phyloP scores from a whole-genome alignment of 2,329 filamentous ascomycete species.

The Colletotrichum sp. region DNA sequence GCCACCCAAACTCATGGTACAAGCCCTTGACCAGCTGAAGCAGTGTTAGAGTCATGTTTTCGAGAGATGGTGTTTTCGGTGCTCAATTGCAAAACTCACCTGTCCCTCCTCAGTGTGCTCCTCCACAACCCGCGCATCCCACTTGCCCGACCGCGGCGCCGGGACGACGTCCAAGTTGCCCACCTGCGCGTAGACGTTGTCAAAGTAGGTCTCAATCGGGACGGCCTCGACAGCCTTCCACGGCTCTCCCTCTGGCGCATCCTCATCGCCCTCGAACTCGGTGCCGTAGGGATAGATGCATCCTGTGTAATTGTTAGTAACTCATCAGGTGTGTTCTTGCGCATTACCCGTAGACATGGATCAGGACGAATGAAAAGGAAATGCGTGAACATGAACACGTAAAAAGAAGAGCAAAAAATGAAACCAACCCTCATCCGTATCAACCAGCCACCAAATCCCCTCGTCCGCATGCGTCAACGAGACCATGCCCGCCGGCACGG shows the following conservation, averaged over 20 bases:
- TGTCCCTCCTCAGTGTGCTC: slow-evolving; percentile 14
- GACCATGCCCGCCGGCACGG: slow-evolving; percentile 17
- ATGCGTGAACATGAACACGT: too few relatives aligned
- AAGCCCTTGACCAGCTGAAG: not conserved
- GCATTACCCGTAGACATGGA: too few relatives aligned
- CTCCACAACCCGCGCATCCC: slow-evolving; percentile 15
- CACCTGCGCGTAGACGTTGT: slow-evolving; percentile 11
- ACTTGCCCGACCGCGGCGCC: slow-evolving; percentile 13
- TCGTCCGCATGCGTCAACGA: slow-evolving; percentile 20
- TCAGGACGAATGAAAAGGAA: not conserved
- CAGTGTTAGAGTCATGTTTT: not conserved
- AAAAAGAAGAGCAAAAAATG: not conserved
- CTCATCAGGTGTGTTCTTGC: too few relatives aligned
- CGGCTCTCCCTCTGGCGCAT: not conserved
- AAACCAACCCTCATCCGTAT: slow-evolving; percentile 11
- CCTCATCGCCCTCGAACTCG: not conserved
- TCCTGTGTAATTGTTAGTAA: not conserved
- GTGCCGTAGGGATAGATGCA: slow-evolving; percentile 18
- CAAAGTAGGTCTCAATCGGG: slow-evolving; percentile 11
- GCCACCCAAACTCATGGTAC: slow-evolving; percentile 11
- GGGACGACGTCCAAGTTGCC: slow-evolving; percentile 16
- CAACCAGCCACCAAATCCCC: slow-evolving; percentile 17
- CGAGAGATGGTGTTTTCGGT: not conserved
- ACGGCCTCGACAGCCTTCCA: slow-evolving; percentile 8
- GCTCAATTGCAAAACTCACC: not conserved